Evolutionary conservation across 345 rosid species (phyloP), one percentile per base, ranked within the genome.

Genomic region (Streptanthus diversifolius): DNA sequence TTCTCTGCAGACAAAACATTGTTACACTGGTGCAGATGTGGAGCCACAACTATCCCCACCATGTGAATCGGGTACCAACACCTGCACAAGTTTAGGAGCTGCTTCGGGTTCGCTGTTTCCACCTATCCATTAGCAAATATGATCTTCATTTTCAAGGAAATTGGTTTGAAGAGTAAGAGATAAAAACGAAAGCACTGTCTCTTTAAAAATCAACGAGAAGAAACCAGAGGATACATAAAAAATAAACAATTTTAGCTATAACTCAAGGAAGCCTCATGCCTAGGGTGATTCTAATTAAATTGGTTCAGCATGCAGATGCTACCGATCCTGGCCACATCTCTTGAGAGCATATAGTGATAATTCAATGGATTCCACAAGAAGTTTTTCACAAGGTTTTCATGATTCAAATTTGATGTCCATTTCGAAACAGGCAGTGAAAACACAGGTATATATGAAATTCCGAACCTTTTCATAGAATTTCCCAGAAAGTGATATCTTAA

Each of bases 71-170:
- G 79, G 12, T 57, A 41, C 60, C 29, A 79, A 24, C 45, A 59
- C 44, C 64, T 22, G 75, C 19, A 66, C 58, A 32, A 24, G 62
- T 48, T 22, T 77, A 3, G 83, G 40, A 47, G 79, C 65, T 14
- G 73, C 54, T 61, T 85, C 98, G 6, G 70, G 65, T 78, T 89
- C 98, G 18, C 61, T 76, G 57, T 71, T 81, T 68, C 86, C 83
- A 49, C 82, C 79, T 37, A 70, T 55, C 41, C 35, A 71, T 32
- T 29, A 10, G 6, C 49, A 44, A 51, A 72, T 44, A 66, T 21
- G 64, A 55, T 40, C 8, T 35, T 59, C 25, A 66, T 52, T 60
- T 52, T 72, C 64, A 72, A 29, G 66, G 59, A 49, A 43, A 45
- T 24, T 53, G 32, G 48, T 66, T 45, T 52, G 24, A 40, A 32